Percentiles rank a stretch among this genome's conserved stretches.
phyloP scores from a whole-genome alignment of 2,329 filamentous ascomycete species.

The Colletotrichum melonis region DNA sequence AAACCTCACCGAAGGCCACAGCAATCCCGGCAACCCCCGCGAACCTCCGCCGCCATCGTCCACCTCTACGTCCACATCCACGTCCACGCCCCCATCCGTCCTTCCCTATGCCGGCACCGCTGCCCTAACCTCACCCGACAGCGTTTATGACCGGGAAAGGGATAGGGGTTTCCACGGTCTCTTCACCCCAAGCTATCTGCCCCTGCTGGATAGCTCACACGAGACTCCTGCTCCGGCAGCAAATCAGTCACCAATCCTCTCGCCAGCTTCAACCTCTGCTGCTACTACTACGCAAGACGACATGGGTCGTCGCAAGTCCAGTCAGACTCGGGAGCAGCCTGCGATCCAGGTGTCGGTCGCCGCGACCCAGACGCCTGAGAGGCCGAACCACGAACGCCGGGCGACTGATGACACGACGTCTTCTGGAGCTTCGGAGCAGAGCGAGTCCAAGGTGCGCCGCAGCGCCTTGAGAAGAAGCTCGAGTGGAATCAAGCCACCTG shows the following conservation, averaged over 20 bases:
- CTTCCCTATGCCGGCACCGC: slow-evolving; percentile 27
- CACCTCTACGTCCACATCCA: slow-evolving; percentile 19
- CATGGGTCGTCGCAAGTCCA: slow-evolving; percentile 21
- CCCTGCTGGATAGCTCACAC: slow-evolving; percentile 64
- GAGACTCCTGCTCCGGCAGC: slow-evolving; percentile 36
- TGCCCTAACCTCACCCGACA: slow-evolving; percentile 32
- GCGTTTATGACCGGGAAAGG: slow-evolving; percentile 55
- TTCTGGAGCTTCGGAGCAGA: slow-evolving; percentile 64
- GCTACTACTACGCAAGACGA: slow-evolving; percentile 7
- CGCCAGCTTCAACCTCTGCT: slow-evolving; percentile 36
- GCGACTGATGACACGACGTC: slow-evolving; percentile 61
- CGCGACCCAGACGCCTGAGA: slow-evolving; percentile 37
- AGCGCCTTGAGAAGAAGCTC: slow-evolving; percentile 70
- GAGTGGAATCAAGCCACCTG: slow-evolving; percentile 57
- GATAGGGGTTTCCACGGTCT: slow-evolving; percentile 71
- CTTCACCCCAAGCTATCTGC: slow-evolving; percentile 72
- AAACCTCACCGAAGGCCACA: slow-evolving; percentile 8
- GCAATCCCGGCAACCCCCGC: slow-evolving; percentile 11
- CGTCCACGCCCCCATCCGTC: slow-evolving; percentile 19
- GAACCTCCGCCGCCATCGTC: slow-evolving; percentile 20
- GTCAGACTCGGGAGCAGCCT: neutral
- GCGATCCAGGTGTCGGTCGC: slow-evolving; percentile 13
- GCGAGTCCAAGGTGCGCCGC: slow-evolving; percentile 60
- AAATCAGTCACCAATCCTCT: slow-evolving; percentile 36
- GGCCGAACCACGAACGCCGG: slow-evolving; percentile 51